Evolutionary conservation across 1,284 basidiomycete genomes (phyloP).

Genomic region (Rhodotorula sp.): DNA sequence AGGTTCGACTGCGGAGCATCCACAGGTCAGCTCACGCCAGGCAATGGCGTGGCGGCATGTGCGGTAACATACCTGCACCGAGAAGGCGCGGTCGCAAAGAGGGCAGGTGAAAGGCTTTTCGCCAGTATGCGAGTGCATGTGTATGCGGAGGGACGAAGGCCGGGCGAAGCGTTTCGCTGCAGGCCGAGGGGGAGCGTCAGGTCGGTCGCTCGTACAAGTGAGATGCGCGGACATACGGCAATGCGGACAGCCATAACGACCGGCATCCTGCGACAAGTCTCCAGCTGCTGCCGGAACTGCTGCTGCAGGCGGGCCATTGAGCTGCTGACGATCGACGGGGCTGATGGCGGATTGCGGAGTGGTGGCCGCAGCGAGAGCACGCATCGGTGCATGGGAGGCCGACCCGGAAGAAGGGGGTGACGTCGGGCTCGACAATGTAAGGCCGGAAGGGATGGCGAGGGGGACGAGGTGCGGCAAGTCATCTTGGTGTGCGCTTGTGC

Average conservation of each 20-base stretch:
- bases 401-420: not conserved
- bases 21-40: not conserved
- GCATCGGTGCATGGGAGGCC: no score
- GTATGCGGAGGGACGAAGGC: slow-evolving; percentile 37
- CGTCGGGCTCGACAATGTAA: not conserved
- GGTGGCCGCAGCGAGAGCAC: no score
- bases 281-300: no score
- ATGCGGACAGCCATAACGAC: slow-evolving; percentile 26
- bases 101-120: slow-evolving; percentile 42
- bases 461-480: not conserved
- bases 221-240: slow-evolving; percentile 18
- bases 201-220: no score
- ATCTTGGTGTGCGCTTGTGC: not conserved
- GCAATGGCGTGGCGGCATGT: not conserved
- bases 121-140: slow-evolving; percentile 43
- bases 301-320: not conserved
- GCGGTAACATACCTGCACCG: slow-evolving; percentile 30
- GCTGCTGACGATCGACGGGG: not conserved
- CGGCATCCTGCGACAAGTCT: not conserved
- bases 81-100: slow-evolving; percentile 38
- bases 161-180: slow-evolving; percentile 42
- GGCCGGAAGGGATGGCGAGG: slow-evolving; percentile 1
- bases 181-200: not conserved
- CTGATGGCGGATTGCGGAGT: not conserved
- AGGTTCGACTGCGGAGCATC: slow-evolving; percentile 27